These are phyloP conservation scores for Diutina mesorugosa DNA, from an alignment of 1,139 yeast species.

Conservation along the genomic window DNA sequence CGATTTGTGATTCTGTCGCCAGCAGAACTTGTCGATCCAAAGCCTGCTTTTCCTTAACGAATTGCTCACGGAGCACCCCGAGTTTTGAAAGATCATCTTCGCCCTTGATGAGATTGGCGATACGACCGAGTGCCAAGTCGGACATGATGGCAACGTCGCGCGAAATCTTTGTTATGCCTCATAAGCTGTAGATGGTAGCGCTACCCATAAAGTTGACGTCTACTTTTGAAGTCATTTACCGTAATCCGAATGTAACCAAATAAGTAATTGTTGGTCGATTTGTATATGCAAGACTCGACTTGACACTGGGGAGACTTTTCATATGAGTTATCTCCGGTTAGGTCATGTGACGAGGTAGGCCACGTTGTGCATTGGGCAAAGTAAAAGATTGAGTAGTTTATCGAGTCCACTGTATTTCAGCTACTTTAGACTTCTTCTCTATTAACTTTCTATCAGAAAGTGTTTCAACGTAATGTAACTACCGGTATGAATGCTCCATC, in stretches of 20 bases:
- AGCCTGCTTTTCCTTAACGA: conserved; percentile 55
- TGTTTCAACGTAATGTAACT: too few species aligned
- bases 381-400: too few species aligned
- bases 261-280: too few species aligned
- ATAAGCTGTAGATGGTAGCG: not conserved
- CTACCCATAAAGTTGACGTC: not conserved
- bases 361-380: not conserved
- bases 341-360: not conserved
- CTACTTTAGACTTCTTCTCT: too few species aligned
- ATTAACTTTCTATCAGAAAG: too few species aligned
- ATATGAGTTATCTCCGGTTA: not conserved
- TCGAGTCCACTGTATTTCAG: too few species aligned
- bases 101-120: conserved; percentile 30
- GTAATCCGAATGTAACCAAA: too few species aligned
- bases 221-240: too few species aligned
- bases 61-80: conserved; percentile 40
- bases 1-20: conserved; percentile 49
- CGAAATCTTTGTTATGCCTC: not conserved
- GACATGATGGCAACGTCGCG: conserved; percentile 14
- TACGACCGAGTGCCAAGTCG: conserved; percentile 30
- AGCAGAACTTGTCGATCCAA: conserved; percentile 60
- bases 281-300: not conserved
- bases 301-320: not conserved
- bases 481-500: too few species aligned
- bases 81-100: conserved; percentile 52